phyloP scores from a whole-genome alignment of 768 basidiomycete genomes.

The Pulveroboletus frians region DNA sequence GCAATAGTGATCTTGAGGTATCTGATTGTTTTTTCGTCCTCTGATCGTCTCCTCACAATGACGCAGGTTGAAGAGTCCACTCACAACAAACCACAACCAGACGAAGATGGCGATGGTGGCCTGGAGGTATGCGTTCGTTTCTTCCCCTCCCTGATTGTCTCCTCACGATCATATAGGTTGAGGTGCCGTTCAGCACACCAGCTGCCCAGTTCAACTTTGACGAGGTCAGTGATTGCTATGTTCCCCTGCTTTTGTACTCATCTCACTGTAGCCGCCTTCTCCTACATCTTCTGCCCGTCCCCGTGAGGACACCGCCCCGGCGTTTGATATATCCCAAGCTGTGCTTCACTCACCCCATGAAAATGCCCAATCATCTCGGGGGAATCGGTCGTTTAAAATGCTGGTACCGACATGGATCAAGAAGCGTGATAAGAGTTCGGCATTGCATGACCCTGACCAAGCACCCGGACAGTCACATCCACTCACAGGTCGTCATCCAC shows the following conservation, averaged over 20 bases:
- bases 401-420: neutral
- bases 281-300: too few relatives aligned
- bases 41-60: neutral
- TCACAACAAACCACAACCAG: too few relatives aligned
- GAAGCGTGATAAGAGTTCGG: neutral
- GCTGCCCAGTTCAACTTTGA: neutral
- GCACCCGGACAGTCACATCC: neutral
- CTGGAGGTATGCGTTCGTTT: neutral
- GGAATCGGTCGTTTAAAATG: neutral
- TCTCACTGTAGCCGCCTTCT: neutral
- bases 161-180: neutral
- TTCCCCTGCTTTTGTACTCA: neutral
- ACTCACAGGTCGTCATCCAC: too few relatives aligned
- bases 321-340: too few relatives aligned
- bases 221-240: neutral
- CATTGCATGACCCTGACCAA: neutral
- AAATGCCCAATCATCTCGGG: neutral
- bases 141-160: neutral
- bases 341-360: neutral
- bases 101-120: neutral
- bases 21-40: neutral
- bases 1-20: neutral
- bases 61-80: neutral
- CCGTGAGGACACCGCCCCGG: too few relatives aligned
- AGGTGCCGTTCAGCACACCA: neutral